Conservation (phyloP, 2,329 filamentous ascomycete species). For the Alternaria triticina region DNA sequence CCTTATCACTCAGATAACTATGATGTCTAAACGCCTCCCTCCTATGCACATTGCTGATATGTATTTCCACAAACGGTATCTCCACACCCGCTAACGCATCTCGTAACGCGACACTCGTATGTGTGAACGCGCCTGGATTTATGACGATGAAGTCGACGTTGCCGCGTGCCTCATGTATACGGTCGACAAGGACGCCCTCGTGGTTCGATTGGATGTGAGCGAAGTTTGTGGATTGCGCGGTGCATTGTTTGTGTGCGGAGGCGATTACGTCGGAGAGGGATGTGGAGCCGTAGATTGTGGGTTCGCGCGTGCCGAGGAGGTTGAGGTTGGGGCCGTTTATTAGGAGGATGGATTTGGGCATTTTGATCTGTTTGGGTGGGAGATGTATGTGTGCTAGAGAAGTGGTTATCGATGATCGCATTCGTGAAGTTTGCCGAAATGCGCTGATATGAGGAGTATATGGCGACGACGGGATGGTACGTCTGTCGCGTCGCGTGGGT, state of each 20-base stretch:
- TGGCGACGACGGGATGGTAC: not conserved
- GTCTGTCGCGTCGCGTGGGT: not conserved
- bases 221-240: constrained; percentile 58
- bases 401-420: no score
- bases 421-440: rapidly evolving
- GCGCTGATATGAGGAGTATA: not conserved
- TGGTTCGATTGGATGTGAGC: constrained; percentile 76
- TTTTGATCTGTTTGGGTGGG: no score
- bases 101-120: constrained; percentile 77
- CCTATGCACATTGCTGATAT: constrained; percentile 76
- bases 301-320: constrained; percentile 76
- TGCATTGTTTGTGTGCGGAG: constrained; percentile 58
- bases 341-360: constrained; percentile 65
- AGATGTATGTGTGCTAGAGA: no score
- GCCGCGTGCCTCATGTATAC: constrained; percentile 70
- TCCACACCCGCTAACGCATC: constrained; percentile 73
- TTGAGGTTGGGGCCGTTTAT: constrained; percentile 87
- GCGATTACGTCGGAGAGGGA: constrained; percentile 69
- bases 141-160: constrained; percentile 72
- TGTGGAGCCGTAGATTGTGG: constrained; percentile 72
- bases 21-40: constrained; percentile 72
- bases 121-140: constrained; percentile 77
- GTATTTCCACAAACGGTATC: constrained; percentile 79
- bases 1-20: constrained; percentile 78
- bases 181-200: constrained; percentile 76